Conservation (phyloP, 495 filamentous ascomycete species). For the Penicillium malachiteum region DNA sequence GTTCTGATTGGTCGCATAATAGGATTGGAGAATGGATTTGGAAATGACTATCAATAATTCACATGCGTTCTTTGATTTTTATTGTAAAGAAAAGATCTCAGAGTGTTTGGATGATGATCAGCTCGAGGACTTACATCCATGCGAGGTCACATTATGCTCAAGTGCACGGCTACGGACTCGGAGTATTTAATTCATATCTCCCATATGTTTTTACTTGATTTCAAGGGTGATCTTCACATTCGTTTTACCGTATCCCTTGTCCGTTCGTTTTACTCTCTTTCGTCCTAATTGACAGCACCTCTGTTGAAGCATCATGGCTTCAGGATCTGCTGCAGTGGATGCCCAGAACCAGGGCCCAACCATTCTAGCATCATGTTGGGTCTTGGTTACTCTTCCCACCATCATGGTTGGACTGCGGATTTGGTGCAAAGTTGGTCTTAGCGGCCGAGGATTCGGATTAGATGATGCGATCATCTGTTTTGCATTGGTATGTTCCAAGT, state of each 20-base stretch:
- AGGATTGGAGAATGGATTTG: too few relatives aligned
- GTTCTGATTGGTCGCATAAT: not conserved
- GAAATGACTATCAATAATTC: too few relatives aligned
- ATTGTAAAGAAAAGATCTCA: too few relatives aligned
- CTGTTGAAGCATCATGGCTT: slow-evolving; percentile 6
- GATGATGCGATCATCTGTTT: slow-evolving; percentile 11
- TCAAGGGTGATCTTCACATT: not conserved
- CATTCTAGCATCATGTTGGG: slow-evolving; percentile 16
- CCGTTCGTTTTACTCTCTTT: not conserved
- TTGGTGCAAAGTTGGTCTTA: slow-evolving; percentile 13
- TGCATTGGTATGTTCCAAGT: slow-evolving; percentile 9
- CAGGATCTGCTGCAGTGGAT: slow-evolving; percentile 2
- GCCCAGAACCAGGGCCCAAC: slow-evolving; percentile 15
- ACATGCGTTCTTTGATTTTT: too few relatives aligned
- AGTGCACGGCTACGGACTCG: not conserved
- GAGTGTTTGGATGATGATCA: too few relatives aligned
- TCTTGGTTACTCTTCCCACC: slow-evolving; percentile 13
- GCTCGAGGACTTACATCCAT: too few relatives aligned
- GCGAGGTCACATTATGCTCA: too few relatives aligned
- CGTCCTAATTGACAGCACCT: not conserved
- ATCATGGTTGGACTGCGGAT: slow-evolving; percentile 11
- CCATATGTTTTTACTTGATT: not conserved
- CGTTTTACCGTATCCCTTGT: not conserved
- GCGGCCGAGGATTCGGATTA: slow-evolving; percentile 10
- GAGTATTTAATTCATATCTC: not conserved